A percentile compares a stretch with the other conserved stretches of the same genome.
phyloP scores from a whole-genome alignment of 78 protist species.

The Parvularia atlantis region DNA sequence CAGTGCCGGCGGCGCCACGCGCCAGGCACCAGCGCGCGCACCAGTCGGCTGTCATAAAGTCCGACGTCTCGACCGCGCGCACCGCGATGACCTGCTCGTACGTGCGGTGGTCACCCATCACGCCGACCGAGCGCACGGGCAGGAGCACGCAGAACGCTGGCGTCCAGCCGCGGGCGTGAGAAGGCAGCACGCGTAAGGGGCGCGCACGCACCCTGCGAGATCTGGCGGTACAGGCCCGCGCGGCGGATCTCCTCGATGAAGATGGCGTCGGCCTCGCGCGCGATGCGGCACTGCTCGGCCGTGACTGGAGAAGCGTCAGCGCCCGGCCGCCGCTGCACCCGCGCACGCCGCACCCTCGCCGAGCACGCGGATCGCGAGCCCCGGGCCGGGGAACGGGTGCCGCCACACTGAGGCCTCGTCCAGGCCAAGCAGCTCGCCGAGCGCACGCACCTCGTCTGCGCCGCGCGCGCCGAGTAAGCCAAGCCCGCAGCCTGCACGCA shows the following conservation, averaged over 20 bases:
- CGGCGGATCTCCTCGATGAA: background rate
- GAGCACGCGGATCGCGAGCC: constrained; percentile 54
- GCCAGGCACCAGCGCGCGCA: background rate
- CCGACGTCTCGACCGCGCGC: constrained; percentile 7
- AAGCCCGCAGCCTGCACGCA: too few species aligned
- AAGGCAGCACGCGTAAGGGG: too few species aligned
- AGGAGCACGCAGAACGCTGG: constrained; percentile 15
- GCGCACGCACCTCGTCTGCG: constrained; percentile 56
- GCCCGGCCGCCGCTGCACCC: background rate
- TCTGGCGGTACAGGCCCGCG: background rate
- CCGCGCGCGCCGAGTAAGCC: too few species aligned
- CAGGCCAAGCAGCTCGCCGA: constrained; percentile 41
- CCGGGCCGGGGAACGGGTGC: constrained; percentile 74
- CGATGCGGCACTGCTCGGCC: too few species aligned
- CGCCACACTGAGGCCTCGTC: constrained; percentile 41
- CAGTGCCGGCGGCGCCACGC: background rate
- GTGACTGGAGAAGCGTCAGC: too few species aligned
- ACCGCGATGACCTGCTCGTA: constrained; percentile 3
- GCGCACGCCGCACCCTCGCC: background rate
- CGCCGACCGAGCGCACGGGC: constrained; percentile 53
- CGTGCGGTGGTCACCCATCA: constrained; percentile 27
- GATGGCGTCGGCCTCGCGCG: background rate
- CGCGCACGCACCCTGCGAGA: too few species aligned
- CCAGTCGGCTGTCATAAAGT: constrained; percentile 17
- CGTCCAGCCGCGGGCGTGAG: too few species aligned